Evolutionary conservation across 1,284 basidiomycete species (phyloP).

Genomic region (Sanghuangporus sanghuang): DNA sequence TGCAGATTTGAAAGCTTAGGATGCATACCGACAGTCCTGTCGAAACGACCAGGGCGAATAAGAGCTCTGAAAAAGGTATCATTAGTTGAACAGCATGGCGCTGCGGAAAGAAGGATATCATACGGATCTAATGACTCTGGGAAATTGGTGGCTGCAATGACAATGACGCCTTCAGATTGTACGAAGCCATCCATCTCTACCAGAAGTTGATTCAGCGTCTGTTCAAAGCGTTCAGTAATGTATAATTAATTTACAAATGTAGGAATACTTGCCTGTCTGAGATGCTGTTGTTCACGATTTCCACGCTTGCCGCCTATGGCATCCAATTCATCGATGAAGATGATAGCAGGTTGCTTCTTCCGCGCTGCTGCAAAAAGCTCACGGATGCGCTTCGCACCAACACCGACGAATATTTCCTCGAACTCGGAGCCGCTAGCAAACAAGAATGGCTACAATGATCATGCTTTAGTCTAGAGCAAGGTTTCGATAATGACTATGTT

Average conservation of each 20-base stretch:
- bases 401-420: conserved; percentile 97
- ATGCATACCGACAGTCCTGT: conserved; percentile 62
- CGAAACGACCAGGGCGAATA: conserved; percentile 90
- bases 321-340: conserved; percentile 93
- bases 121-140: conserved; percentile 86
- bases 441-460: conserved; percentile 58
- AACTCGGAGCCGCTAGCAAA: conserved; percentile 91
- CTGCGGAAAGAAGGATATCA: conserved; percentile 27
- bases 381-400: conserved; percentile 93
- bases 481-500: neutral
- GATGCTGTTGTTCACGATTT: conserved; percentile 82
- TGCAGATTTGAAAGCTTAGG: neutral
- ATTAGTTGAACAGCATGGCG: conserved; percentile 12
- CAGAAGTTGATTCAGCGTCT: conserved; percentile 89
- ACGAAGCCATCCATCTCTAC: conserved; percentile 95
- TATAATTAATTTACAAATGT: neutral
- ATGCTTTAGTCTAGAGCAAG: neutral
- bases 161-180: conserved; percentile 86
- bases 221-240: conserved; percentile 13
- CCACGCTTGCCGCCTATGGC: conserved; percentile 92
- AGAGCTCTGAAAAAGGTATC: conserved; percentile 58
- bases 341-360: conserved; percentile 92
- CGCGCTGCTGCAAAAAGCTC: conserved; percentile 94
- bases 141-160: conserved; percentile 95
- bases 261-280: conserved; percentile 53